Base-by-base conservation (phyloP, 1,284 basidiomycete genomes). In the Fistulina hepatica region DNA sequence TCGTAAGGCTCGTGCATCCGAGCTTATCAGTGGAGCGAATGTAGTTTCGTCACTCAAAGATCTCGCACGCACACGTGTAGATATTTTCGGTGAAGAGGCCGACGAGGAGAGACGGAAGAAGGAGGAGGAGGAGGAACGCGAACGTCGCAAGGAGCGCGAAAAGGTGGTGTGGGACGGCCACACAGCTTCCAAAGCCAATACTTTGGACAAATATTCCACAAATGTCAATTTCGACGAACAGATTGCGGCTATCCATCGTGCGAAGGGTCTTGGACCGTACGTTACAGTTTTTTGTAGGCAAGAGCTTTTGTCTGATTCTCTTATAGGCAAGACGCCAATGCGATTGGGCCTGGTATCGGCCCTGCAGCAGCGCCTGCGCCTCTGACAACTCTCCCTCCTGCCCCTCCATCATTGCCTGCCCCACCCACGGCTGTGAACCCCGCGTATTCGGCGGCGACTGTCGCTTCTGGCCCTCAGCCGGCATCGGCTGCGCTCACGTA, bases 81-180 rank as follows among this genome's bases (percentile, higher is more conserved):
- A 97, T 65, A 83, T 97, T 50, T 97, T 97, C 60, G 90, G 90
- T 55, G 85, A 81, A 7, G 89, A 85, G 53, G 81, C 74, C 33
- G 90, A 93, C 55, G 91, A 94, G 54, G 89, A 88, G 48, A 69
- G 79, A 44, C 71, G 89, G 42, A 86, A 83, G 63, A 69, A 69
- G 36, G 81, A 90, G 52, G 90, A 93, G 45, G 88, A 88, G 39
- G 81, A 84, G 48, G 86, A 90, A 53, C 68, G 73, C 38, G 72
- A 79, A 45, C 73, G 72, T 49, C 66, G 86, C 48, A 81, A 76
- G 54, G 89, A 92, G 57, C 76, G 77, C 55, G 91, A 93, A 60
- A 92, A 86, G 58, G 83, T 88, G 47, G 82, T 93, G 41, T 95
- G 92, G 91, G 91, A 95, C 59, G 92, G 91, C 52, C 91, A 94